Evolutionary conservation across 164 flowering plant species (phyloP).

Genomic region (Sextonia rubra): DNA sequence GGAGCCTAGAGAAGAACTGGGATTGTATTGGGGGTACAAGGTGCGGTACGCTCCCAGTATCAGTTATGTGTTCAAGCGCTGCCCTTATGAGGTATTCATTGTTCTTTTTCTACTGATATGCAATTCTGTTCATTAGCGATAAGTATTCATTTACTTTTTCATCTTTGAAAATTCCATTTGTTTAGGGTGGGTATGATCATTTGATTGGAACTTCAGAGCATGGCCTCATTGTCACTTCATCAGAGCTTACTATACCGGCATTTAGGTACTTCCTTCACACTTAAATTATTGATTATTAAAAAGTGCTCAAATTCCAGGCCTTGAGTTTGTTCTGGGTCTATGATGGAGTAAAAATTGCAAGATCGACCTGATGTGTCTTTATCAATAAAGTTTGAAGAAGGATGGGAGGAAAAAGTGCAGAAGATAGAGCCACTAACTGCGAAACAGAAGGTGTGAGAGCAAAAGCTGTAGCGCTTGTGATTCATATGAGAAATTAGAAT

Average conservation of each 20-base stretch:
- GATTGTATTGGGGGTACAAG: slow-evolving; percentile 90
- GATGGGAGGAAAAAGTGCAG: too few relatives aligned
- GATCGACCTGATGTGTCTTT: too few relatives aligned
- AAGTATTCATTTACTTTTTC: not conserved
- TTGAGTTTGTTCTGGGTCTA: too few relatives aligned
- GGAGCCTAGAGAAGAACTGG: slow-evolving; percentile 70
- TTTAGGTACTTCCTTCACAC: slow-evolving; percentile 52
- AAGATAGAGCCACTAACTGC: too few relatives aligned
- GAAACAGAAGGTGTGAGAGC: too few relatives aligned
- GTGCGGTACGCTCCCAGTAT: slow-evolving; percentile 88
- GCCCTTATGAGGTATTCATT: slow-evolving; percentile 67
- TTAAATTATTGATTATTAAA: not conserved
- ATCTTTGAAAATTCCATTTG: slow-evolving; percentile 4
- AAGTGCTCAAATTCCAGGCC: not conserved
- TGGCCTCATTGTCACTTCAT: slow-evolving; percentile 61
- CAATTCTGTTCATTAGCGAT: not conserved
- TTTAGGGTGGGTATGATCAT: slow-evolving; percentile 85
- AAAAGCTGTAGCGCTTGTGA: too few relatives aligned
- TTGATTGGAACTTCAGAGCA: slow-evolving; percentile 95
- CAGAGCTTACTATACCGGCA: slow-evolving; percentile 64
- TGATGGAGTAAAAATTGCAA: too few relatives aligned
- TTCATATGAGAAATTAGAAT: too few relatives aligned
- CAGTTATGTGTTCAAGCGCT: slow-evolving; percentile 57
- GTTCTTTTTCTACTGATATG: not conserved
- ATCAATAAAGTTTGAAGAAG: too few relatives aligned